A percentile compares a stretch with the other conserved stretches of the same genome.
phyloP scores from a whole-genome alignment of 257 asterid species.

The Fraxinus anomala region DNA sequence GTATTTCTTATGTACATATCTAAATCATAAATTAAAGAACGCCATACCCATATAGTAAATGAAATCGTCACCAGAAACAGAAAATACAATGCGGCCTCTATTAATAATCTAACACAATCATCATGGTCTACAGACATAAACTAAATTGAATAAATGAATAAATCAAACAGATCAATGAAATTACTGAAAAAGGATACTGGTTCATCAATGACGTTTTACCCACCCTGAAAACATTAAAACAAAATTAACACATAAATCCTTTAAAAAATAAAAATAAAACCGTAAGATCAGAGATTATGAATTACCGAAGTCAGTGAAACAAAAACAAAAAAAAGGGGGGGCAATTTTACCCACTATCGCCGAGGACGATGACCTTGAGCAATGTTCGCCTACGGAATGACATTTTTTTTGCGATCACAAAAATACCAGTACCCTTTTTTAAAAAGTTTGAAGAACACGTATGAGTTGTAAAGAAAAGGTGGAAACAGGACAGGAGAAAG shows the following conservation, averaged over 20 bases:
- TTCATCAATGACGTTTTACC: slow-evolving; percentile 99
- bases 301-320: not conserved
- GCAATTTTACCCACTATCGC: slow-evolving; percentile 81
- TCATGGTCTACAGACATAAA: not conserved
- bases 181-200: slow-evolving; percentile 67
- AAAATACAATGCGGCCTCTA: not conserved
- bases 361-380: slow-evolving; percentile 98
- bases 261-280: not conserved
- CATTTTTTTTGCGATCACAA: slow-evolving; percentile 48
- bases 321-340: not conserved
- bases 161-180: not conserved
- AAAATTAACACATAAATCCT: slow-evolving; percentile 3
- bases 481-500: slow-evolving; percentile 35
- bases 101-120: slow-evolving; percentile 7
- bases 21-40: slow-evolving; percentile 48
- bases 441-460: slow-evolving; percentile 6
- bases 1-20: slow-evolving; percentile 93
- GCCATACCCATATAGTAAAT: slow-evolving; percentile 18
- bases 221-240: slow-evolving; percentile 59
- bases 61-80: not conserved
- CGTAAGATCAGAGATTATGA: not conserved
- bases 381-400: slow-evolving; percentile 85
- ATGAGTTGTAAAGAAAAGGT: slow-evolving; percentile 17
- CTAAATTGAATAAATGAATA: slow-evolving; percentile 3
- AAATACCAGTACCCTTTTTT: slow-evolving; percentile 16